These are phyloP conservation scores for Powellomyces hirtus DNA, from an alignment of 192 early-diverging fungal genomes.

Conservation along the genomic window DNA sequence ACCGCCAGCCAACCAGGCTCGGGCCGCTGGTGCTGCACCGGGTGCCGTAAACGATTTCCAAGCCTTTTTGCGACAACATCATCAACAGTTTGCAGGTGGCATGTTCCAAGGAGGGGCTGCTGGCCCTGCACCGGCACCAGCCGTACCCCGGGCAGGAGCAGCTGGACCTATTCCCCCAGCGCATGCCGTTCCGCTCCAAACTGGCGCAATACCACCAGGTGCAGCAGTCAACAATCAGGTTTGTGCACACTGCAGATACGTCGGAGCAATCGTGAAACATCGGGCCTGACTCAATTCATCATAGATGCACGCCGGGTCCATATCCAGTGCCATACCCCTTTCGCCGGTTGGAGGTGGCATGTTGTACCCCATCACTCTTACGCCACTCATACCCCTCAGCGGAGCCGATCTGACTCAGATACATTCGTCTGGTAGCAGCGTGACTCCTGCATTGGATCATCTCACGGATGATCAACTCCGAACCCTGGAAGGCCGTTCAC, in stretches of 20 bases:
- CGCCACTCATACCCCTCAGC: constrained; percentile 29
- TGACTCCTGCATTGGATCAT: constrained; percentile 33
- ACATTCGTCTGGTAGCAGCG: not conserved
- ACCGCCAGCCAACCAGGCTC: constrained; percentile 9
- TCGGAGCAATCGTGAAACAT: no score
- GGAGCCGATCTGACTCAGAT: not conserved
- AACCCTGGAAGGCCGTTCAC: constrained; percentile 44
- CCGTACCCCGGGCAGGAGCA: not conserved
- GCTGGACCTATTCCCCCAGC: no score
- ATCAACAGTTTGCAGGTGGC: constrained; percentile 16
- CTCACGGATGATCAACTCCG: constrained; percentile 45
- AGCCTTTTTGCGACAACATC: constrained; percentile 20
- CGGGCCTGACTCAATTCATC: no score
- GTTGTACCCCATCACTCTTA: constrained; percentile 35
- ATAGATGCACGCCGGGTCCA: no score
- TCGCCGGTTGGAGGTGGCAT: not conserved
- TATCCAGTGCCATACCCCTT: not conserved
- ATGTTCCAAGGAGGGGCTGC: constrained; percentile 3
- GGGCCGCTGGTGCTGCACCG: not conserved
- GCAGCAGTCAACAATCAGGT: no score
- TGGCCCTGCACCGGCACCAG: not conserved
- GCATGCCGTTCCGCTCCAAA: not conserved
- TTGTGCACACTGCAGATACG: no score
- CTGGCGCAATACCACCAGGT: not conserved
- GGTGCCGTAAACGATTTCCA: constrained; percentile 22